Evolutionary conservation across 192 early-diverging fungal species (phyloP), one percentile per base, ranked within the genome.

Genomic region (Allomyces macrogynus): DNA sequence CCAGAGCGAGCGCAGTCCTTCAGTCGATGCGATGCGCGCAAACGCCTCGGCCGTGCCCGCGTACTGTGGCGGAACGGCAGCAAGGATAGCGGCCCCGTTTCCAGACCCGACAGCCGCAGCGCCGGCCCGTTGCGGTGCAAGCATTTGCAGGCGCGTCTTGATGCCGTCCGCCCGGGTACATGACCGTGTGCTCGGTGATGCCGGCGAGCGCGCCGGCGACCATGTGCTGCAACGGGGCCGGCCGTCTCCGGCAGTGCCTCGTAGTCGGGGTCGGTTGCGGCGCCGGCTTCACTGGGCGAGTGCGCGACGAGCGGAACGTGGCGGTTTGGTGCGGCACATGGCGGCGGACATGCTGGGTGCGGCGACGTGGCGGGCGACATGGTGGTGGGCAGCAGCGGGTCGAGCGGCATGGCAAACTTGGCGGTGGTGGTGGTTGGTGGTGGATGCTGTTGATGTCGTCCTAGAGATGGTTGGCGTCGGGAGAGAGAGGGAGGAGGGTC

Each of bases 141-240:
- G 44, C 24, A 65, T 65, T 42, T 65, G 64, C 24, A 65, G 22
- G 49, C 49, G 49, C 49, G 70, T 57, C 49, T 98, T 98, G 69
- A 98, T 84, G 66, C 80, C 81, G 72, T 98, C n/a, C 95, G 22
- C 95, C 77, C 2, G 92, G 95, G 74, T 89, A 95, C 87, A 93
- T 95, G 62, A 93, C 78, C 25, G 88, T 83, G 71, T 98, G 95
- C 75, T 98, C 95, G 62, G 87, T 89, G 69, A 98, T 95, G 64
- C 95, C 95, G n/a, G 95, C 95, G 18, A 92, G 78, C 1, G 95
- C 93, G 16, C 95, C 95, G 0, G 93, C 95, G 43, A 89, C 74
- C 71, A 92, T 76, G 72, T 95, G 89, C n/a, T 63, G 88, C 83
- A 60, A 82, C 75, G 64, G 93, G 77, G 1, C 85, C 77, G 8